Base-by-base conservation (phyloP, 2,329 filamentous ascomycete genomes). In the Alternaria ventricosa region DNA sequence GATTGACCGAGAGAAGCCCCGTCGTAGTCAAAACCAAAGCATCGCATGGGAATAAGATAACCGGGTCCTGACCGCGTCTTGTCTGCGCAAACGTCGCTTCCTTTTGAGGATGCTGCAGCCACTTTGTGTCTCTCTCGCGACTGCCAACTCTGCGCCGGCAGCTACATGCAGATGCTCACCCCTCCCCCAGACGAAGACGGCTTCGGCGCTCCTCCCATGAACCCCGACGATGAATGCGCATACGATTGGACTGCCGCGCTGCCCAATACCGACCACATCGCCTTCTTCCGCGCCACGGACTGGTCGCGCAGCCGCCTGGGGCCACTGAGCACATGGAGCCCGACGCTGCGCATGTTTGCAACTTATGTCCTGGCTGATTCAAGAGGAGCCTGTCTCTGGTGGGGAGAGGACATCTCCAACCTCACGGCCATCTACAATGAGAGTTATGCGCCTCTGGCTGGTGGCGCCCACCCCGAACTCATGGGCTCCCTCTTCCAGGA, bases 361-460 rank as follows among this genome's bases (percentile, higher is more conserved):
- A 66, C 68, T 47, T 72, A 77, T 61, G 65, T 78, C n/a, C 69
- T 79, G 20, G 73, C 69, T 10, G 76, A 78, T 58, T 75, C 75
- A 27, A 69, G 75, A 33, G 72, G 75, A 20, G 75, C 75, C 5
- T 76, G 75, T 63, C 51, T 79, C 25, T 79, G 75, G 75, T 79
- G 76, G 76, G 76, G 75, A 15, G 75, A 75, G 8, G 64, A 70
- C 36, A 46, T 53, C 18, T 41, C 47, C n/a, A 60, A 73, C 53
- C 58, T 74, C 36, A 66, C 73, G n/a, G 77, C 76, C 50, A 71
- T 78, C 33, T 79, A 79, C 67, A 79, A 79, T 56, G 75, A 76
- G 41, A 56, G 58, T 3, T 79, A 77, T 57, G 66, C 64, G 25
- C 72, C 72, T 4, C 68, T 79, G 28, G 71, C 76, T 9, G 72